Evolutionary conservation across 148 eudicot species (phyloP).

Genomic region (Rhododendron molle): DNA sequence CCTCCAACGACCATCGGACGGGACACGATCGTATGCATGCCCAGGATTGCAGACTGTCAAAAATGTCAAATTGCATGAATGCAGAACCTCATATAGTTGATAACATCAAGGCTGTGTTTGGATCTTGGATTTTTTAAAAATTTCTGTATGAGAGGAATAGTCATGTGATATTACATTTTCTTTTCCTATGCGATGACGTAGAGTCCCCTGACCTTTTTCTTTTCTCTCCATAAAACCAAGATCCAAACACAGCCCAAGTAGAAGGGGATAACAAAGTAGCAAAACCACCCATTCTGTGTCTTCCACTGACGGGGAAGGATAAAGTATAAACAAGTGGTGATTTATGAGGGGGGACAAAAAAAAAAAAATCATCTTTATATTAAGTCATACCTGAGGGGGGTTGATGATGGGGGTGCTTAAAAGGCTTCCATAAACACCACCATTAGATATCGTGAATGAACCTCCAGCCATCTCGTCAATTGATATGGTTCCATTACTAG

Average conservation of each 20-base stretch:
- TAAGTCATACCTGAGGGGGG: conserved; percentile 76
- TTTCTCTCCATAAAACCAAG: neutral
- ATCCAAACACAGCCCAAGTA: neutral
- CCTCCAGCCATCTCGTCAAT: conserved; percentile 99
- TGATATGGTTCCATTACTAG: conserved; percentile 72
- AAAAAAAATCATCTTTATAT: neutral
- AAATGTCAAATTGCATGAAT: conserved; percentile 3
- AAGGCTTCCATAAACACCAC: conserved; percentile 98
- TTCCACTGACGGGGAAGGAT: neutral
- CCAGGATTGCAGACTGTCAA: conserved; percentile 52
- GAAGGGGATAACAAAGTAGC: neutral
- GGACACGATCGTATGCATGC: conserved; percentile 52
- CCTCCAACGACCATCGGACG: conserved; percentile 66
- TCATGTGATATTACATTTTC: neutral
- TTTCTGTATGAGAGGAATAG: neutral
- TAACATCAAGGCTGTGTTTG: neutral
- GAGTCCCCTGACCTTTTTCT: neutral
- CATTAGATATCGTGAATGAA: conserved; percentile 88
- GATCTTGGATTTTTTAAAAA: neutral
- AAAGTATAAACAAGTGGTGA: neutral
- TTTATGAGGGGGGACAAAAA: neutral
- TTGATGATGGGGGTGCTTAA: conserved; percentile 94
- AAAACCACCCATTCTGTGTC: neutral
- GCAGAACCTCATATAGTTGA: neutral
- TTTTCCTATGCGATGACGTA: neutral